Base-by-base conservation (phyloP, 2,329 filamentous ascomycete genomes). In the Sclerotinia minor region DNA sequence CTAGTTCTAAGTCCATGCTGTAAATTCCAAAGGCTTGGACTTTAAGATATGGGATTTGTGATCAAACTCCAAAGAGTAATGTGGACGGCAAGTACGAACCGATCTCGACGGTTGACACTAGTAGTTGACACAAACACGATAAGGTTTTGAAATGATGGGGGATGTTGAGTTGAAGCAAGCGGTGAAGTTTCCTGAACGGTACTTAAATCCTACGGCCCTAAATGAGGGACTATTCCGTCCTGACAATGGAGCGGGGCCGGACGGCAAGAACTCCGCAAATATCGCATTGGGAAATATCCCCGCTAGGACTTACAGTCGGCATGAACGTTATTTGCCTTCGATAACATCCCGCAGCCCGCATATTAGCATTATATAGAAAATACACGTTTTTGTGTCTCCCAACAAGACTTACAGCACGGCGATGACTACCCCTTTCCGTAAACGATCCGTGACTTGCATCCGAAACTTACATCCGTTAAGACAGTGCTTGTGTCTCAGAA, bases 251-350 rank as follows among this genome's bases (percentile, higher is more conserved):
- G 29, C 21, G 29, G 44, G 58, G 45, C 32, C 59, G 45, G 45
- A 26, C 29, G 19, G 4, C 29, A 11, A n/a, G 6, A 26, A n/a
- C 53, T 66, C 53, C 53, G 59, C 58, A 35, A 44, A 49, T 15
- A 49, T 38, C 24, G n/a, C 54, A 66, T 59, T 44, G 44, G 44
- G 64, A 66, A 66, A 60, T 29, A 66, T 59, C 17, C 64, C 64
- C 53, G 64, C 29, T 29, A 19, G 64, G 49, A 32, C 35, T 17
- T 21, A 49, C 15, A 21, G 35, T 65, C 44, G 21, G 49, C 35
- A 55, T 24, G n/a, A 47, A 32, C 6, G 41, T 47, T 45, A 8
- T 32, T 41, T 54, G 49, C 52, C 29, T 55, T 15, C 26, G n/a
- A 29, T 55, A 21, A 32, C 15, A 50, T 52, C 35, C 11, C n/a